Evolutionary conservation across 495 filamentous ascomycete genomes (phyloP), one percentile per base, ranked within the genome.

Genomic region (Talaromyces wortmannii): DNA sequence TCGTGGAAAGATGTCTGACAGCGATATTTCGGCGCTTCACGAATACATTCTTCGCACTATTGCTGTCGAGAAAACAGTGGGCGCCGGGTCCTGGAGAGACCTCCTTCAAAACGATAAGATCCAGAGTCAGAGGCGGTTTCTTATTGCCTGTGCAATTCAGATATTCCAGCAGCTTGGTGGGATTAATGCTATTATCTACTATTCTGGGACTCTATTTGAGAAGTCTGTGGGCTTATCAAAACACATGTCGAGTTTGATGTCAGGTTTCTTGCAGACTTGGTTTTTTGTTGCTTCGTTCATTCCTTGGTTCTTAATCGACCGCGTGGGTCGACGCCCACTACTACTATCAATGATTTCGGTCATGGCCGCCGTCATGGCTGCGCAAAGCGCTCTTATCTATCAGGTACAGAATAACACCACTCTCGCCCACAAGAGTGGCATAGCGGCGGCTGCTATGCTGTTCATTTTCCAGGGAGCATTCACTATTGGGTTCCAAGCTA

Each of bases 81-180:
- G 59, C 11, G 48, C 60, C 0, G 64, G 67, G 1, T 54, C 36
- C 13, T 70, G 63, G 63, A 50, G 16, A 8, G 66, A 72, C 30
- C 58, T 71, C 6, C 52, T 65, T 0, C 57, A 55, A 10, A 62
- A 62, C 17, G 67, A 72, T 40, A 45, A 31, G 6, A 69, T 67
- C 45, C 58, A 64, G 36, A 65, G 51, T 43, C 57, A 55, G 17
- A 43, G 60, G 6, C 44, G 67, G 5, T 59, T 70, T 30, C 33
- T 66, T 16, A 60, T 70, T 16, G 55, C 67, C 16, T 66, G 63
- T 23, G 60, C 46, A 11, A 61, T 68, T 8, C 66, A 69, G 43
- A 45, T 61, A 0, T 68, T 74, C 52, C 71, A 74, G 48, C 69
- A 74, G 46, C 57, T 74, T 30, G 63, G 64, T 7, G 66, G 66